A percentile compares a stretch with the other conserved stretches of the same genome.
phyloP scores from a whole-genome alignment of 768 basidiomycete species.

The Phaffia australis region DNA sequence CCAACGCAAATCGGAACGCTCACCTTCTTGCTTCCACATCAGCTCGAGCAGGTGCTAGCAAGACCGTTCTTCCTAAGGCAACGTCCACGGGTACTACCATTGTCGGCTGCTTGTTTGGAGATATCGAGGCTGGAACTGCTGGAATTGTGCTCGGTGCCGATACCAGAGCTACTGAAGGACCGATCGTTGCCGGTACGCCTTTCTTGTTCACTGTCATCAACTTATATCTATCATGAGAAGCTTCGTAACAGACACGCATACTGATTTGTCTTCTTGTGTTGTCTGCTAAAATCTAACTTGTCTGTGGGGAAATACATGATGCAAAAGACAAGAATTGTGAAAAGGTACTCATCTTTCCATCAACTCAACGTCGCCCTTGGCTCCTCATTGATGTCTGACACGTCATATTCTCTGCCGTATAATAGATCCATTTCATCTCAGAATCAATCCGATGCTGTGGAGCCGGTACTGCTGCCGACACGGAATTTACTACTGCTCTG shows the following conservation, averaged over 20 bases:
- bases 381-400: neutral
- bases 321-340: constrained; percentile 98
- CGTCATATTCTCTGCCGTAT: neutral
- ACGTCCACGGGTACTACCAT: constrained; percentile 75
- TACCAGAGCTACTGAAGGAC: constrained; percentile 86
- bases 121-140: constrained; percentile 47
- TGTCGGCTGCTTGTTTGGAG: constrained; percentile 76
- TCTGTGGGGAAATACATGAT: too few species aligned
- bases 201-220: neutral
- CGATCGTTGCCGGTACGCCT: constrained; percentile 50
- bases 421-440: constrained; percentile 89
- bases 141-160: constrained; percentile 93
- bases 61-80: constrained; percentile 32
- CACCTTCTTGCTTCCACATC: constrained; percentile 12
- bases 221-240: neutral
- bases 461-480: constrained; percentile 98
- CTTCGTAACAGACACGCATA: neutral
- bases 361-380: neutral
- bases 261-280: neutral
- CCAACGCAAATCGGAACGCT: constrained; percentile 37
- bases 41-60: constrained; percentile 4
- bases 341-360: constrained; percentile 53
- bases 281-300: neutral
- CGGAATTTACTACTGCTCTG: constrained; percentile 84
- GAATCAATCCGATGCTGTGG: constrained; percentile 95